These are phyloP conservation scores for Dryas drummondii DNA, from an alignment of 306 rosid genomes.

Conservation along the genomic window DNA sequence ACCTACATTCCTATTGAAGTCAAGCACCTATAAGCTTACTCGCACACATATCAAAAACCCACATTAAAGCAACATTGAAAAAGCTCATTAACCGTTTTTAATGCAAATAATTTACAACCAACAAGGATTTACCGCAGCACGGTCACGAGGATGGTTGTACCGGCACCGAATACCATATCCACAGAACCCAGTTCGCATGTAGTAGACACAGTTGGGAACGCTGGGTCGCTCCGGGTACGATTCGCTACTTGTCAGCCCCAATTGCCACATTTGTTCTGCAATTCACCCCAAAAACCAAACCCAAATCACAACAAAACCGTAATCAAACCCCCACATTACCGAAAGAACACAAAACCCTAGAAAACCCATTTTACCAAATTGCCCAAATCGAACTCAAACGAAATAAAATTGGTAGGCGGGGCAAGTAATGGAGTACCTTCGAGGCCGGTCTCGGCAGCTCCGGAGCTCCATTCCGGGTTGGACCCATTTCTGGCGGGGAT, in stretches of 20 bases:
- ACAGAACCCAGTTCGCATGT: conserved; percentile 84
- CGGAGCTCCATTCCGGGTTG: conserved; percentile 67
- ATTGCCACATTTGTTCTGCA: conserved; percentile 82
- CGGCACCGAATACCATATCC: conserved; percentile 87
- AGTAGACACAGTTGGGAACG: conserved; percentile 74
- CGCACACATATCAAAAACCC: neutral
- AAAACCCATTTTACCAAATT: conserved; percentile 2
- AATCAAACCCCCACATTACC: conserved; percentile 32
- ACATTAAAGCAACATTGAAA: neutral
- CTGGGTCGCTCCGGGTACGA: conserved; percentile 81
- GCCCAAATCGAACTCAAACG: neutral
- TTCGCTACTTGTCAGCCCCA: conserved; percentile 52
- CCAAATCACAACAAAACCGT: conserved; percentile 41
- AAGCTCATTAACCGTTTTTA: conserved; percentile 25
- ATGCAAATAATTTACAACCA: conserved; percentile 13
- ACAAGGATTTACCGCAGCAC: conserved; percentile 62
- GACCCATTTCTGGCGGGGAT: conserved; percentile 58
- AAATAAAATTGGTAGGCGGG: neutral
- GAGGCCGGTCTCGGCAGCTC: conserved; percentile 48
- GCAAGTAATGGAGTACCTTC: conserved; percentile 41
- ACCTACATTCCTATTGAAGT: neutral
- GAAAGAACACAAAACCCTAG: conserved; percentile 43
- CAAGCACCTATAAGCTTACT: neutral
- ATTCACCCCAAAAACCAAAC: conserved; percentile 29
- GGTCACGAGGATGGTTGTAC: conserved; percentile 85